A percentile compares a stretch with the other conserved stretches of the same genome.
Evolutionary conservation across 2,329 filamentous ascomycete genomes (phyloP).

Genomic region (Didymosphaeria variabile): DNA sequence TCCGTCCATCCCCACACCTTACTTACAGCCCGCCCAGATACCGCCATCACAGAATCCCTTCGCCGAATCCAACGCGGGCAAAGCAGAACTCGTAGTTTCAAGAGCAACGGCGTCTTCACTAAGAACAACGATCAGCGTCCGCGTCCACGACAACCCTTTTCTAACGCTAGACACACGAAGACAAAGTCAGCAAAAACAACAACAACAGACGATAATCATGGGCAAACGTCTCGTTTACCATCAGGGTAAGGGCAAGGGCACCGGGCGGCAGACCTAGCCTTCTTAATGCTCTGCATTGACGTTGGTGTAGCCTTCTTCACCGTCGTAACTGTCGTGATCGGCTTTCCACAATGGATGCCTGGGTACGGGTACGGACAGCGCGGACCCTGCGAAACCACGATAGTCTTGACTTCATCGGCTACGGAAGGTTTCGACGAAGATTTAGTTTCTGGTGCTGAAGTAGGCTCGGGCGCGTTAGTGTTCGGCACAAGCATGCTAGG

Average conservation of each 20-base stretch:
- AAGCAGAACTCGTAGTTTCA: background rate
- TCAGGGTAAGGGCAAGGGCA: conserved; percentile 31
- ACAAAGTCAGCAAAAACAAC: conserved; percentile 8
- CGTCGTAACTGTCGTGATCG: conserved; percentile 27
- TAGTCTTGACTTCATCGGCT: conserved; percentile 19
- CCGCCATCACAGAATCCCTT: background rate
- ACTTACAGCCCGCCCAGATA: background rate
- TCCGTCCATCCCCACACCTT: background rate
- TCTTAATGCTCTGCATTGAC: conserved; percentile 10
- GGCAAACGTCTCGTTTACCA: conserved; percentile 6
- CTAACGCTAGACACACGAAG: background rate
- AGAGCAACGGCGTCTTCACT: conserved; percentile 7
- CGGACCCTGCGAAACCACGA: conserved; percentile 22
- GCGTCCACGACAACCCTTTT: conserved; percentile 11
- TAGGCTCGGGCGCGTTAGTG: background rate
- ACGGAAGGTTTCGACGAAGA: background rate
- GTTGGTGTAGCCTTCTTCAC: conserved; percentile 13
- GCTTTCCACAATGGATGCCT: conserved; percentile 27
- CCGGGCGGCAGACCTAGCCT: conserved; percentile 13
- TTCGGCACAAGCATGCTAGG: no score
- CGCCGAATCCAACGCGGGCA: background rate
- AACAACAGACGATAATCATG: background rate
- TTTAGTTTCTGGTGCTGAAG: conserved; percentile 6
- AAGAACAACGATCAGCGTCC: conserved; percentile 17
- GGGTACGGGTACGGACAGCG: conserved; percentile 46